phyloP scores from a whole-genome alignment of 306 rosid genomes.

The Quercus glauca region DNA sequence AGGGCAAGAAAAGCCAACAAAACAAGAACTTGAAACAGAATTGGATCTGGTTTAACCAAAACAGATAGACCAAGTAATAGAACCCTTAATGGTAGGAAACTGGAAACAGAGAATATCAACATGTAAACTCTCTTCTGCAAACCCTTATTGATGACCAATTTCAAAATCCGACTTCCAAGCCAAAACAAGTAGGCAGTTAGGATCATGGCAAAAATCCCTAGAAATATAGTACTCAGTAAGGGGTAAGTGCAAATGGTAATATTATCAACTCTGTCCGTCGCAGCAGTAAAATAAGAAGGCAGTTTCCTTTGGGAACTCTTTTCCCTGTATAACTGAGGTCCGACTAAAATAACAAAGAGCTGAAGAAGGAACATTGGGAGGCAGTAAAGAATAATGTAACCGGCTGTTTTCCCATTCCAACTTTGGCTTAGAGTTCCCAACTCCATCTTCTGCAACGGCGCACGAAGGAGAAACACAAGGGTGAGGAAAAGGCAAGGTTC shows the following conservation, averaged over 20 bases:
- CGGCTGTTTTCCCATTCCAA: slow-evolving; percentile 80
- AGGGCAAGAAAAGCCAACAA: slow-evolving; percentile 94
- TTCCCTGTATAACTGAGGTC: slow-evolving; percentile 52
- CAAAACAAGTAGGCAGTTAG: slow-evolving; percentile 87
- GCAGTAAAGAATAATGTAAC: slow-evolving; percentile 74
- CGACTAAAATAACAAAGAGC: slow-evolving; percentile 67
- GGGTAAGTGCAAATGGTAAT: slow-evolving; percentile 90
- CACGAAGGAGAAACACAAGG: slow-evolving; percentile 85
- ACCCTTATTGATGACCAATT: slow-evolving; percentile 90
- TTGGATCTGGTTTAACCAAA: slow-evolving; percentile 63
- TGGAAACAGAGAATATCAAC: slow-evolving; percentile 75
- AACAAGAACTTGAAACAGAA: slow-evolving; percentile 76
- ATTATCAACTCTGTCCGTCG: slow-evolving; percentile 32
- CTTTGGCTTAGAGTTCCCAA: slow-evolving; percentile 71
- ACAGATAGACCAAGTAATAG: slow-evolving; percentile 91
- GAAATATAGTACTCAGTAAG: slow-evolving; percentile 75
- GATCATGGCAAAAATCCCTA: slow-evolving; percentile 71
- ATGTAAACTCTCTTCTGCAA: slow-evolving; percentile 94
- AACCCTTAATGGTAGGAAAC: slow-evolving; percentile 93
- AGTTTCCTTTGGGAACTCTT: slow-evolving; percentile 37
- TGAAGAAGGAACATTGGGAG: slow-evolving; percentile 82
- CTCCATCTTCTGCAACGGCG: slow-evolving; percentile 75
- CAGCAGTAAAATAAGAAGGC: slow-evolving; percentile 59
- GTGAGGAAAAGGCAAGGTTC: slow-evolving; percentile 98
- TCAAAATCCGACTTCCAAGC: slow-evolving; percentile 95